A percentile compares a stretch with the other conserved stretches of the same genome.
Conservation (phyloP, 805 yeast species). For the Wickerhamomyces subpelliculosus region DNA sequence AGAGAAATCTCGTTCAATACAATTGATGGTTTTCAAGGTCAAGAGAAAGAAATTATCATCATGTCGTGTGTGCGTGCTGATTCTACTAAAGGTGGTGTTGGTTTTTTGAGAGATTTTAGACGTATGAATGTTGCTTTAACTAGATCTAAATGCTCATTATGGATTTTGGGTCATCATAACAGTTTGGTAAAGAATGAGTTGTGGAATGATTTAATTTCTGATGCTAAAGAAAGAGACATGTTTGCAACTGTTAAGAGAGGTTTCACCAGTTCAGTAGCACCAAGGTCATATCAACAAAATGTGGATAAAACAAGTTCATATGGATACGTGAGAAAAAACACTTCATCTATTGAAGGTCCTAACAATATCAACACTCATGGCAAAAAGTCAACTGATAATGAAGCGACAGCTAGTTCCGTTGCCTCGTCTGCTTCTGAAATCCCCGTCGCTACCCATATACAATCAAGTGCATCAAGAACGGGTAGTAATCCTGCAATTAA, state of each 20-base stretch:
- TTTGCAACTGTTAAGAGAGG: slow-evolving; percentile 10
- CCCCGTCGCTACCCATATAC: too few species aligned
- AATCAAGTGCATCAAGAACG: too few species aligned
- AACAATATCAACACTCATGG: too few species aligned
- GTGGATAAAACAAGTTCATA: too few species aligned
- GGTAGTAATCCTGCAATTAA: neutral
- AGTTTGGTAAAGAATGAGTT: slow-evolving; percentile 58
- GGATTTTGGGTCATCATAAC: slow-evolving; percentile 82
- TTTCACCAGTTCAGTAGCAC: slow-evolving; percentile 2
- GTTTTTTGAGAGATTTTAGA: slow-evolving; percentile 83
- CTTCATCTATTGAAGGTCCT: too few species aligned
- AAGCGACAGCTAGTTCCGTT: too few species aligned
- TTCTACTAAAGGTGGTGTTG: slow-evolving; percentile 51
- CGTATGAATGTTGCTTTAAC: slow-evolving; percentile 97
- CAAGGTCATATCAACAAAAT: too few species aligned
- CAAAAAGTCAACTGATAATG: too few species aligned
- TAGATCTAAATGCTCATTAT: slow-evolving; percentile 84
- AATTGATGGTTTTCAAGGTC: slow-evolving; percentile 97
- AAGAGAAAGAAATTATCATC: slow-evolving; percentile 89
- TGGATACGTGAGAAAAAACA: too few species aligned
- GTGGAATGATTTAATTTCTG: slow-evolving; percentile 64
- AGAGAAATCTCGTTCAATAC: slow-evolving; percentile 83
- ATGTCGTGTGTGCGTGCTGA: slow-evolving; percentile 95
- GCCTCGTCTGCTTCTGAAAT: too few species aligned
- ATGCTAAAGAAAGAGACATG: slow-evolving; percentile 49